These are phyloP conservation scores for Pseudogymnoascus sp. DNA, from an alignment of 2,329 filamentous ascomycete species.

Conservation along the genomic window DNA sequence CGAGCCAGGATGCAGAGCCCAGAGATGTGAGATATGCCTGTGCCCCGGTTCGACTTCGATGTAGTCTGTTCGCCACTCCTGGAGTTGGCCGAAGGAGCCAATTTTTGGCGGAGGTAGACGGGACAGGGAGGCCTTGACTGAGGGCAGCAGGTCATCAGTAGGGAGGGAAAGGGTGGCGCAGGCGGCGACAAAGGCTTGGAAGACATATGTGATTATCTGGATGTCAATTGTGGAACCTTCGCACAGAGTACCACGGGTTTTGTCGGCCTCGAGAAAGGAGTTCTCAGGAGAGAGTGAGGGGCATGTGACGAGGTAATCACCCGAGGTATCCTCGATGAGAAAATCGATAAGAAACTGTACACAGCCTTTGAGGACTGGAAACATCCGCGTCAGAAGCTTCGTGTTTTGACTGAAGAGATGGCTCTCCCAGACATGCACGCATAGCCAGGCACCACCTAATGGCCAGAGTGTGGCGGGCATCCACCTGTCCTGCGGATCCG, in stretches of 20 bases:
- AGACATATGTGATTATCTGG: constrained; percentile 34
- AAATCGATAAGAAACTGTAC: constrained; percentile 29
- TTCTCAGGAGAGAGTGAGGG: constrained; percentile 34
- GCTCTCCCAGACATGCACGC: constrained; percentile 32
- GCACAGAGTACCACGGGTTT: constrained; percentile 27
- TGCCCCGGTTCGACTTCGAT: constrained; percentile 35
- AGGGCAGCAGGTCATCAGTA: constrained; percentile 25
- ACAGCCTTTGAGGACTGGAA: constrained; percentile 26
- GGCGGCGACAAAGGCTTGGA: constrained; percentile 24
- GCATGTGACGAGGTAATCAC: constrained; percentile 27
- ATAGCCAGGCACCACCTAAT: constrained; percentile 34
- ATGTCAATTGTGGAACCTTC: constrained; percentile 41
- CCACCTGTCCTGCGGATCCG: constrained; percentile 27
- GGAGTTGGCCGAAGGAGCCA: constrained; percentile 29
- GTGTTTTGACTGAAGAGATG: constrained; percentile 30
- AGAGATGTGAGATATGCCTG: constrained; percentile 38
- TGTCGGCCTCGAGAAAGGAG: constrained; percentile 21
- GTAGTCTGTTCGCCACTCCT: constrained; percentile 35
- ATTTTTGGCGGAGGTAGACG: constrained; percentile 21
- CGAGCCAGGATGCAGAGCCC: constrained; percentile 34
- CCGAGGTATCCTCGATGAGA: constrained; percentile 24
- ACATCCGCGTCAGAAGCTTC: constrained; percentile 23
- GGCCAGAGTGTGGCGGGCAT: constrained; percentile 32
- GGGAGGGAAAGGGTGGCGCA: constrained; percentile 17
- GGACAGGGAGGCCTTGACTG: constrained; percentile 6